A percentile compares a stretch with the other conserved stretches of the same genome.
phyloP scores from a whole-genome alignment of 2,329 filamentous ascomycete species.

The Penicillium sp. region DNA sequence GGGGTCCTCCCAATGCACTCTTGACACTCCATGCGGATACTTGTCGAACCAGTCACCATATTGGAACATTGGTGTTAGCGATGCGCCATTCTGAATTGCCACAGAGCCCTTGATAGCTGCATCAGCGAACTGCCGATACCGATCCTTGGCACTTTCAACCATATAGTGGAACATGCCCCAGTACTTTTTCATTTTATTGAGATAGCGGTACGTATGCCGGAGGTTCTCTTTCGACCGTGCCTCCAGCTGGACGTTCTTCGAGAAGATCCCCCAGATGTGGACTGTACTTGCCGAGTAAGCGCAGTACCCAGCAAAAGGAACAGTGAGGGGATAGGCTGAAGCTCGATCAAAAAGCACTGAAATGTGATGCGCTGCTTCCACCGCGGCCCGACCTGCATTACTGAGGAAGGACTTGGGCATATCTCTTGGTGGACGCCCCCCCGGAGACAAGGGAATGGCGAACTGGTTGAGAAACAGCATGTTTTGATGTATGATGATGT shows the following conservation, averaged over 20 bases:
- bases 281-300: slow-evolving; percentile 91
- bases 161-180: slow-evolving; percentile 99
- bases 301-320: slow-evolving; percentile 92
- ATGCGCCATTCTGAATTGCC: slow-evolving; percentile 36
- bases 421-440: slow-evolving; percentile 63
- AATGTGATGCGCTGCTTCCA: slow-evolving; percentile 82
- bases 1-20: slow-evolving; percentile 78
- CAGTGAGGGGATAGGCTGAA: slow-evolving; percentile 76
- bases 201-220: slow-evolving; percentile 81
- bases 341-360: slow-evolving; percentile 80
- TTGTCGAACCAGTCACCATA: slow-evolving; percentile 97
- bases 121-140: slow-evolving; percentile 83
- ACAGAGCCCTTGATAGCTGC: slow-evolving; percentile 66
- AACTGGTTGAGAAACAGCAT: slow-evolving; percentile 88
- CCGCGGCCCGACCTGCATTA: slow-evolving; percentile 71
- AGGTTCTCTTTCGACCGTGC: slow-evolving; percentile 78
- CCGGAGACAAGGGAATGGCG: slow-evolving; percentile 68
- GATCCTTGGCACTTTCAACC: slow-evolving; percentile 84
- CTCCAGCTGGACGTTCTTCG: slow-evolving; percentile 74
- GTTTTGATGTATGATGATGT: slow-evolving; percentile 86
- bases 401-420: slow-evolving; percentile 76
- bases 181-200: slow-evolving; percentile 93
- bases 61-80: slow-evolving; percentile 73
- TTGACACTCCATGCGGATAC: slow-evolving; percentile 88
- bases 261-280: slow-evolving; percentile 91